These are phyloP conservation scores for Mortierella alpina DNA, from an alignment of 192 early-diverging fungal genomes.

Conservation along the genomic window DNA sequence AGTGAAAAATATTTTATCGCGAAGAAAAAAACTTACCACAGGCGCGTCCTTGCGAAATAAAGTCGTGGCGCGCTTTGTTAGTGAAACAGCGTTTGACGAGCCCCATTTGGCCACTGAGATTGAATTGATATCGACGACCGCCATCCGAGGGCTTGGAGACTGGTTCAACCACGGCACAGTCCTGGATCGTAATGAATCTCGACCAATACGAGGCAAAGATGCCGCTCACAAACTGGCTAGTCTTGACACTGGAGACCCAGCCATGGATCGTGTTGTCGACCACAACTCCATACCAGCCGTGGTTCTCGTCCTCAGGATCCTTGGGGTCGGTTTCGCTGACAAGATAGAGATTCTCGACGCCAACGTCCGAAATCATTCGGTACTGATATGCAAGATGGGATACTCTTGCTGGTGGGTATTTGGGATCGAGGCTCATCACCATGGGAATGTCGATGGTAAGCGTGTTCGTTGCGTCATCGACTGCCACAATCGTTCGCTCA, in stretches of 20 bases:
- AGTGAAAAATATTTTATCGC: too few relatives aligned
- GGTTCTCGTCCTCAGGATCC: constrained; percentile 40
- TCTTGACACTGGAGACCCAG: constrained; percentile 47
- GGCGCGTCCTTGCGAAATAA: constrained; percentile 37
- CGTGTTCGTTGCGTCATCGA: constrained; percentile 27
- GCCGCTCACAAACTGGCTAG: constrained; percentile 38
- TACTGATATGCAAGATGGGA: constrained; percentile 41
- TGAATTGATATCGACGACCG: constrained; percentile 49
- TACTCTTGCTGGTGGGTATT: constrained; percentile 41
- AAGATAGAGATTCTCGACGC: constrained; percentile 42
- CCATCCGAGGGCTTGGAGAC: constrained; percentile 46
- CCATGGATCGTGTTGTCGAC: constrained; percentile 33
- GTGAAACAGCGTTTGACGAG: constrained; percentile 52
- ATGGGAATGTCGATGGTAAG: constrained; percentile 45
- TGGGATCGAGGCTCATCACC: constrained; percentile 49
- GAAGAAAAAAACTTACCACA: constrained; percentile 20
- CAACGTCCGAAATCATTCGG: constrained; percentile 33
- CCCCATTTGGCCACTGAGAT: constrained; percentile 48
- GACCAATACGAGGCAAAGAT: constrained; percentile 41
- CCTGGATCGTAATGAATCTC: constrained; percentile 42
- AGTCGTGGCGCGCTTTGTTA: constrained; percentile 47
- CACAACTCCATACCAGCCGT: constrained; percentile 47
- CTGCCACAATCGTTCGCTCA: constrained; percentile 44
- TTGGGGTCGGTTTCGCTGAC: constrained; percentile 21
- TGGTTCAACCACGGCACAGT: constrained; percentile 44